Percentiles rank a stretch among this genome's conserved stretches.
These are phyloP conservation scores for Tricholoma hemisulphureum DNA, from an alignment of 768 basidiomycete species.

Conservation along the genomic window DNA sequence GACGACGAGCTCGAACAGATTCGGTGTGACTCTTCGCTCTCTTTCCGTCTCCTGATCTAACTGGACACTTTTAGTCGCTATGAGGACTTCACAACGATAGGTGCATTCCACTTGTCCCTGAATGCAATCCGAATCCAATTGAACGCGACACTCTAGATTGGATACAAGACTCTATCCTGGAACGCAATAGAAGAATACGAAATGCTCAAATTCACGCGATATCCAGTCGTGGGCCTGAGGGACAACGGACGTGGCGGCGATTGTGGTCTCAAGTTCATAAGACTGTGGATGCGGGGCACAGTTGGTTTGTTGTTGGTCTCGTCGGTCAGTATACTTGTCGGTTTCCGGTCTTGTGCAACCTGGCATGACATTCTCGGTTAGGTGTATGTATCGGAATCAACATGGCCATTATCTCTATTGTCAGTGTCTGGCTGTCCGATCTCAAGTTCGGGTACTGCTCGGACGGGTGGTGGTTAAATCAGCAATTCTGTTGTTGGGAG, in stretches of 20 bases:
- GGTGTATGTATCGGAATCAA: conserved; percentile 90
- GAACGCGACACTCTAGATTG: conserved; percentile 60
- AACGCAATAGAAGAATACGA: conserved; percentile 75
- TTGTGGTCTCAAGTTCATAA: conserved; percentile 62
- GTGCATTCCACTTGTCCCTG: conserved; percentile 40
- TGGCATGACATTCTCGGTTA: conserved; percentile 25
- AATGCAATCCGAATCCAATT: conserved; percentile 2
- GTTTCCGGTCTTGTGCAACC: background rate
- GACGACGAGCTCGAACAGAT: conserved; percentile 70
- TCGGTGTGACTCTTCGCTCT: conserved; percentile 37
- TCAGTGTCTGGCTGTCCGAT: conserved; percentile 97
- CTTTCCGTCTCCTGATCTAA: background rate
- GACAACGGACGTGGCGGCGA: conserved; percentile 52
- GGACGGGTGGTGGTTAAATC: conserved; percentile 98
- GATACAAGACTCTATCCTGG: conserved; percentile 93
- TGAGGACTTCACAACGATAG: conserved; percentile 94
- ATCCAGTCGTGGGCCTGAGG: conserved; percentile 45
- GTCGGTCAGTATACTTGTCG: conserved; percentile 74
- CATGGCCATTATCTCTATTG: conserved; percentile 92
- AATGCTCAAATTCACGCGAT: conserved; percentile 45
- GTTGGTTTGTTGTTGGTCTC: conserved; percentile 88
- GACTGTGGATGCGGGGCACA: conserved; percentile 71
- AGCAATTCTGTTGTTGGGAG: conserved; percentile 98
- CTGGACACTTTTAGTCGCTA: conserved; percentile 61
- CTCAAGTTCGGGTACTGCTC: conserved; percentile 97